Evolutionary conservation across 78 protist species (phyloP).

Genomic region (Cavenderia fasciculata): DNA sequence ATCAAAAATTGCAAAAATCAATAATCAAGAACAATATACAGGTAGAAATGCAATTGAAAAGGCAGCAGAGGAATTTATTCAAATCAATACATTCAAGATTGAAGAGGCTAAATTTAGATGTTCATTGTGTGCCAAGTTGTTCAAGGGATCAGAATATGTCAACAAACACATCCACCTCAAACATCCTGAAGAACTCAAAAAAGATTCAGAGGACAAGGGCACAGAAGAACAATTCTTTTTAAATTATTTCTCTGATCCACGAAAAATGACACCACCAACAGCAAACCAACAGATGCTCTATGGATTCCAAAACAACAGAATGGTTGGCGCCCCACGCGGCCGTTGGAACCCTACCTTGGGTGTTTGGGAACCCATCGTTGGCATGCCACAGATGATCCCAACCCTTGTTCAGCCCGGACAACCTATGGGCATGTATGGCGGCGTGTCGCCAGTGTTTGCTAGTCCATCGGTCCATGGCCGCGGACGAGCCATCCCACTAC

Average conservation of each 20-base stretch:
- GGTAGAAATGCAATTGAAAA: slow-evolving; percentile 33
- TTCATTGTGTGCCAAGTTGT: slow-evolving; percentile 28
- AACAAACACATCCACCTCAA: slow-evolving; percentile 69
- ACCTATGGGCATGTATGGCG: slow-evolving; percentile 5
- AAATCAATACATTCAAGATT: slow-evolving; percentile 41
- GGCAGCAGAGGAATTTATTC: slow-evolving; percentile 50
- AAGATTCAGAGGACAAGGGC: slow-evolving; percentile 33
- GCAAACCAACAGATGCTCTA: slow-evolving; percentile 6
- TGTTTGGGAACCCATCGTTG: slow-evolving; percentile 18
- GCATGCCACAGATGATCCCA: slow-evolving; percentile 11
- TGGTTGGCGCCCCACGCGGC: not conserved
- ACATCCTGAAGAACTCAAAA: slow-evolving; percentile 57
- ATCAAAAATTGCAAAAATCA: slow-evolving; percentile 22
- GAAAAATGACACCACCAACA: slow-evolving; percentile 34
- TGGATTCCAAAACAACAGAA: not conserved
- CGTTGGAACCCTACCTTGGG: slow-evolving; percentile 34
- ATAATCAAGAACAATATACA: slow-evolving; percentile 43
- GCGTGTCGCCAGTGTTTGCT: slow-evolving; percentile 40
- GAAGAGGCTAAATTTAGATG: slow-evolving; percentile 62
- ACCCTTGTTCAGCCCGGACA: slow-evolving; percentile 3
- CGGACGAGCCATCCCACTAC: slow-evolving; percentile 4
- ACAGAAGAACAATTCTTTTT: slow-evolving; percentile 75
- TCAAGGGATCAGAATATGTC: slow-evolving; percentile 64
- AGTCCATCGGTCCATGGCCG: slow-evolving; percentile 36
- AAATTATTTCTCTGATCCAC: slow-evolving; percentile 66